Percentiles rank a stretch among this genome's conserved stretches.
Evolutionary conservation across 2,329 filamentous ascomycete genomes (phyloP).

Genomic region (Trichoderma arundinaceum): DNA sequence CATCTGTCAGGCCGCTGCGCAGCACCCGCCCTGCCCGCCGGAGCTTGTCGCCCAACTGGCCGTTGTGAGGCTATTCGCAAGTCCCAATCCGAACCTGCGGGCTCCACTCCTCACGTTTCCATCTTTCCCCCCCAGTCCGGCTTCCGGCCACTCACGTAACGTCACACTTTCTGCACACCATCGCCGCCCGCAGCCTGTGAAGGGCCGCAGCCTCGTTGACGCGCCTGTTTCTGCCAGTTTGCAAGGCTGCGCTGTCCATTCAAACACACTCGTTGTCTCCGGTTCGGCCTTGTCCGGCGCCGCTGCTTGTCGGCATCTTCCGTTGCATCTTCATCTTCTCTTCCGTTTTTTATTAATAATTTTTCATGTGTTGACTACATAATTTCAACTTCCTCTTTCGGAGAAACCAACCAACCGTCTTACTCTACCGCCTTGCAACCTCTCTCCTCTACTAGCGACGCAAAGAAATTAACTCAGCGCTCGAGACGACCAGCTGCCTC

Average conservation of each 20-base stretch:
- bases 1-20: constrained; percentile 35
- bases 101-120: constrained; percentile 31
- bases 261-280: not conserved
- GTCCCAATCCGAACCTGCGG: constrained; percentile 24
- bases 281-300: not conserved
- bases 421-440: not conserved
- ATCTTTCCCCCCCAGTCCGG: constrained; percentile 28
- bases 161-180: constrained; percentile 33
- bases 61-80: constrained; percentile 51
- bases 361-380: constrained; percentile 19
- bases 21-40: constrained; percentile 1
- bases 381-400: not conserved
- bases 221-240: constrained; percentile 14
- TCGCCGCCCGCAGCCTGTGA: constrained; percentile 10
- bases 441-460: not conserved
- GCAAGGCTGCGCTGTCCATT: constrained; percentile 20
- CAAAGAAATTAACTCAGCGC: not conserved
- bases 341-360: not conserved
- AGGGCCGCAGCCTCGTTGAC: constrained; percentile 27
- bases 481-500: not conserved
- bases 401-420: constrained; percentile 9
- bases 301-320: not conserved
- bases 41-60: constrained; percentile 37
- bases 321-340: not conserved
- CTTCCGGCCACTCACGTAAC: constrained; percentile 37